Evolutionary conservation across 441 rosid genomes (phyloP), one percentile per base, ranked within the genome.

Genomic region (Mallotus japonicus): DNA sequence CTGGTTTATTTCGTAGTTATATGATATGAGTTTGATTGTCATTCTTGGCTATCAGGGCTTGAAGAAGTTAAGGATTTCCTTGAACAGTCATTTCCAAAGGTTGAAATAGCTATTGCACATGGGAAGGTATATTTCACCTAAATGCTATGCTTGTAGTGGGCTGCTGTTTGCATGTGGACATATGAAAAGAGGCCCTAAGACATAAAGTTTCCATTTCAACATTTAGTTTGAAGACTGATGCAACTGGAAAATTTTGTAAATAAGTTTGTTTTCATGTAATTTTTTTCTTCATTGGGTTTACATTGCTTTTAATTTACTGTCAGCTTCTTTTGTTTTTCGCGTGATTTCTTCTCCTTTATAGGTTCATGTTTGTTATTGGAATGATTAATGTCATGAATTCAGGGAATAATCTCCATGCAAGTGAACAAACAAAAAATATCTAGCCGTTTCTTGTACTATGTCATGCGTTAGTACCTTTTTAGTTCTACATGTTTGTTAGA

Each of bases 91-190:
- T 91, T 92, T 83, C 90, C 92, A 54, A 79, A 86, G 83, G 82
- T 82, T 80, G 90, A 87, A 70, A 89, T 92, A 70, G 99, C 97
- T 76, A 83, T 90, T 82, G 99, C 97, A 65, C 98, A 95, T 84
- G 99, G 96, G 73, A 87, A 95, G 95, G 98, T 92, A 84, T 73
- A 44, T 56, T 69, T 71, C 3, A 61, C 54, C 55, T 69, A 34
- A 73, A 60, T n/a, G 32, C 56, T 67, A 12, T 40, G 32, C 3
- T 40, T 64, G 49, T 47, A 58, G n/a, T 42, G 8, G 44, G 73
- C 74, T 11, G 49, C 63, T 63, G 17, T n/a, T 69, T 49, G 6
- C 14, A 24, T 51, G 73, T 9, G 12, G 47, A 50, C 15, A 20
- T 67, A 50, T 51, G 32, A 60, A 49, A 67, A 8, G 13, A 32